Evolutionary conservation across 495 filamentous ascomycete species (phyloP), one percentile per base, ranked within the genome.

Genomic region (Aspergillus nidulans): DNA sequence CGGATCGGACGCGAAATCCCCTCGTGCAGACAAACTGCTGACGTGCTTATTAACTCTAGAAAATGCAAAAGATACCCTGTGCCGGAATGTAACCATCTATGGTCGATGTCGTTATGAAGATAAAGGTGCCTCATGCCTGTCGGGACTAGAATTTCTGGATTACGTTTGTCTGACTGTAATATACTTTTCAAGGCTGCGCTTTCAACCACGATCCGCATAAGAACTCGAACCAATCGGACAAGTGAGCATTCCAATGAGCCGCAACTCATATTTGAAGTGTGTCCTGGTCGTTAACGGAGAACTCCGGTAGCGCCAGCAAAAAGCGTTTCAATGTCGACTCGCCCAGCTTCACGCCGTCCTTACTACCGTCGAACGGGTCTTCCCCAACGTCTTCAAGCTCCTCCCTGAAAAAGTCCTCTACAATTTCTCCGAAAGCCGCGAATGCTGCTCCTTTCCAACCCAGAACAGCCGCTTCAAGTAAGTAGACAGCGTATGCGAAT

Each of bases 301-400:
- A 24, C n/a, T 53, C 26, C 15, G 40, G 32, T 55, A 48, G 67
- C 60, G 77, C 76, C 57, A 70, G 78, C 53, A 94, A 87, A 74
- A 91, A 92, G 75, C 76, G 85, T 13, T 83, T 98, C 62, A 97
- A 96, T 68, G 92, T 95, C 61, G 94, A 97, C 59, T 97, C 94
- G 12, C 94, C 95, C 13, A 87, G 92, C 39, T 98, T 98, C 61
- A 96, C 91, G 1, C 95, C 94, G 19, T 79, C 84, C 15, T 64
- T 80, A 45, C 64, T 85, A 15, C 75, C 77, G 32, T 72, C 74
- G 34, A 70, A 80, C 68, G 71, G 79, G 52, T 64, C 74, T 1
- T 64, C 62, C 19, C 58, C 62, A 10, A 61, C 62, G 58, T 64
- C 70, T 10, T 57, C 78, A 7, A 61, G 69, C 16, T 63, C 62